These are phyloP conservation scores for Hyparrhenia diplandra DNA, from an alignment of 176 grass and related monocot genomes.

Conservation along the genomic window DNA sequence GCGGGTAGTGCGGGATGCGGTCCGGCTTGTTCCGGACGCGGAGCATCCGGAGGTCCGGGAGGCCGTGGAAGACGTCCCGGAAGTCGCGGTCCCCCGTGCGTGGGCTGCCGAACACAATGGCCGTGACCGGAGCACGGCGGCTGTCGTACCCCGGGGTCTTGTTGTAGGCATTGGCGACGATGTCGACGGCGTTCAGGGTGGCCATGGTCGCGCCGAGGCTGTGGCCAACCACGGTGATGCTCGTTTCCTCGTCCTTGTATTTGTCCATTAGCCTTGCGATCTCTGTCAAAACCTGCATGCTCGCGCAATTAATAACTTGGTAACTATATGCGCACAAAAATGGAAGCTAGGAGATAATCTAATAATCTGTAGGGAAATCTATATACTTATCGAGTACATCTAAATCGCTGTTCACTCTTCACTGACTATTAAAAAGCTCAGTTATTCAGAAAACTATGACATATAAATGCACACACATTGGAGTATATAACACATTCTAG, in stretches of 20 bases:
- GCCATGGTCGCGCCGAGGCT: constrained; percentile 81
- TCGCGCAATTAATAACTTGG: background rate
- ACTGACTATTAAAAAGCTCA: background rate
- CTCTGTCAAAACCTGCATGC: constrained; percentile 63
- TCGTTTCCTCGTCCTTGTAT: constrained; percentile 73
- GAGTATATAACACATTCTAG: too few relatives aligned
- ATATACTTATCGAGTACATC: background rate
- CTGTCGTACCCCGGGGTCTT: background rate
- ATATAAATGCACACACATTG: background rate
- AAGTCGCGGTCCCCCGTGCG: constrained; percentile 60
- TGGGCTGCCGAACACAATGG: constrained; percentile 72
- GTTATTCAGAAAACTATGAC: background rate
- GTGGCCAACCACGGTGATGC: constrained; percentile 82
- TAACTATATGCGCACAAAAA: background rate
- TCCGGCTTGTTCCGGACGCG: constrained; percentile 61
- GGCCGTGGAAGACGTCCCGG: constrained; percentile 41
- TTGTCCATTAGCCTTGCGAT: constrained; percentile 52
- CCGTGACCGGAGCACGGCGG: constrained; percentile 32
- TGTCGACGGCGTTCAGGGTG: constrained; percentile 69
- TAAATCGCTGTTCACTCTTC: background rate
- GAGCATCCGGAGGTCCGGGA: constrained; percentile 54
- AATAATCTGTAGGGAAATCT: background rate
- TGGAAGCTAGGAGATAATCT: background rate
- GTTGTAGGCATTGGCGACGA: constrained; percentile 60
- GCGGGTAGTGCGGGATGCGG: constrained; percentile 62